A percentile compares a stretch with the other conserved stretches of the same genome.
Evolutionary conservation across 805 yeast species (phyloP).

Genomic region (Candida berthetii): DNA sequence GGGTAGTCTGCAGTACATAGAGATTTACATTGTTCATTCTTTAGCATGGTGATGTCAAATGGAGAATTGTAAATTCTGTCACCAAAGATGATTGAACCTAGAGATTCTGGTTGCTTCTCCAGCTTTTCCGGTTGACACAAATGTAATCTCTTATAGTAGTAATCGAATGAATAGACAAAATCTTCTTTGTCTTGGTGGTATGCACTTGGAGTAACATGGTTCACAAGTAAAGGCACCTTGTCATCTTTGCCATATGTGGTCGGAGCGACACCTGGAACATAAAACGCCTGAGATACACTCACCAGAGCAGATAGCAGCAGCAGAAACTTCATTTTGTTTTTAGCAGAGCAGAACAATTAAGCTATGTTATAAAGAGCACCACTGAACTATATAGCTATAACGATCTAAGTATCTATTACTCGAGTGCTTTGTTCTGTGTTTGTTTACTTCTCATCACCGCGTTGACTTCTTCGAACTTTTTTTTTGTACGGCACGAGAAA

Average conservation of each 20-base stretch:
- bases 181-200: constrained; percentile 37
- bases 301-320: constrained; percentile 4
- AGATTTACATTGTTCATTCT: constrained; percentile 59
- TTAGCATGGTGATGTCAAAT: constrained; percentile 71
- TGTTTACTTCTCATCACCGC: not conserved
- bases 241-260: constrained; percentile 77
- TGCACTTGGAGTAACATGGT: constrained; percentile 81
- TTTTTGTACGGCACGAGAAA: no score
- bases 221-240: constrained; percentile 71
- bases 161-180: constrained; percentile 68
- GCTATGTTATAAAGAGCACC: not conserved
- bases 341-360: no score
- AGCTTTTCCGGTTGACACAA: constrained; percentile 64
- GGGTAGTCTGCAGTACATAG: constrained; percentile 60
- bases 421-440: no score
- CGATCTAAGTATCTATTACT: no score
- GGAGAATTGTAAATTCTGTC: constrained; percentile 95
- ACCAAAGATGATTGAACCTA: constrained; percentile 92
- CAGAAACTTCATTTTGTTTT: not conserved
- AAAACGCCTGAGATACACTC: constrained; percentile 46
- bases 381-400: no score
- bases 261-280: constrained; percentile 95
- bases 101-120: constrained; percentile 73
- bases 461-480: not conserved
- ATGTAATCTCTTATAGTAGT: constrained; percentile 77